phyloP scores from a whole-genome alignment of 495 filamentous ascomycete genomes.

The Immersiella caudata region DNA sequence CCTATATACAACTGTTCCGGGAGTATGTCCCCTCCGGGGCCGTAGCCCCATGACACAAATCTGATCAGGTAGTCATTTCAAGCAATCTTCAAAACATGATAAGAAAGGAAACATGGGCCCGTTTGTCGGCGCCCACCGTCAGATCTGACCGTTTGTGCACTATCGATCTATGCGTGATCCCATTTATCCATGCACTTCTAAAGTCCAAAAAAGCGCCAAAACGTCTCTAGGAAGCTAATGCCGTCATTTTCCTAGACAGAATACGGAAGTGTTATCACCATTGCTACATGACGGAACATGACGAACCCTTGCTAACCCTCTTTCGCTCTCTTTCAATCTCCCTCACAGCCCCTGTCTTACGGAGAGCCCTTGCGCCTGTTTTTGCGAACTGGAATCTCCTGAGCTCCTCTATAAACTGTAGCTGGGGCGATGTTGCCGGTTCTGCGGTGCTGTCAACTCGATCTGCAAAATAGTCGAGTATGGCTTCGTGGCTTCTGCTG shows the following conservation, averaged over 20 bases:
- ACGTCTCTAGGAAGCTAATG: conserved; percentile 3
- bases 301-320: conserved; percentile 6
- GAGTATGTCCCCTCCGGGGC: too few relatives aligned
- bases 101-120: too few relatives aligned
- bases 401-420: conserved; percentile 15
- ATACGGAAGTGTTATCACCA: neutral
- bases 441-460: neutral
- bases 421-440: neutral
- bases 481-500: neutral
- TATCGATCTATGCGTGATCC: too few relatives aligned
- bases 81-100: too few relatives aligned
- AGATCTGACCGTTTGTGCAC: too few relatives aligned
- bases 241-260: conserved; percentile 3
- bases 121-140: too few relatives aligned
- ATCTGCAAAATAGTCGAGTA: conserved; percentile 9
- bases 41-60: too few relatives aligned
- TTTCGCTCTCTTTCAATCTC: neutral
- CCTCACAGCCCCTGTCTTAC: conserved; percentile 5
- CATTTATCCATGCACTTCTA: too few relatives aligned
- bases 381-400: conserved; percentile 7
- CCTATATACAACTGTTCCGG: too few relatives aligned
- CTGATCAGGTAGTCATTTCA: too few relatives aligned
- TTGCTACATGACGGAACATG: conserved; percentile 1
- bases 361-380: neutral
- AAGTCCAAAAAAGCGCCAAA: neutral